Base-by-base conservation (phyloP, 2,329 filamentous ascomycete species). In the Sporothrix pallida region DNA sequence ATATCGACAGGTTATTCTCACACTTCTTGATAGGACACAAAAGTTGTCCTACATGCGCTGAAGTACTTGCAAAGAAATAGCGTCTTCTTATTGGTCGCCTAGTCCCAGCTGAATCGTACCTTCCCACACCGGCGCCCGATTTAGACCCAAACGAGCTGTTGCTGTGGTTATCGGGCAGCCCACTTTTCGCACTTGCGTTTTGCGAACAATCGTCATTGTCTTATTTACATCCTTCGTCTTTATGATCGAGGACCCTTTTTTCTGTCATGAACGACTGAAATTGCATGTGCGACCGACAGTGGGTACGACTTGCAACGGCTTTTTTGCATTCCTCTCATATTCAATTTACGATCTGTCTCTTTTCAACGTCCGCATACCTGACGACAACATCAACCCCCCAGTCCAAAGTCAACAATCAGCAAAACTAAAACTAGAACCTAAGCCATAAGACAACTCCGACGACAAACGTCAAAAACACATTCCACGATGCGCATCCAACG, bases 401-500 rank as follows among this genome's bases (percentile, higher is more conserved):
- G 9, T 5, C 17, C 15, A 46, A 23, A 46, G 42, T 48, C 62
- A 31, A 60, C 68, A 70, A 69, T 2, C 23, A 2, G 46, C n/a
- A 9, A 46, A 37, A 12, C 26, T 7, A 17, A 42, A 31, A 15
- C 54, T 6, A 70, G 12, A 42, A 2, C 13, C 42, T 37, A 37
- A 37, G 7, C 2, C 31, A 37, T 37, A 37, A 7, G 31, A 50
- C 7, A 9, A 23, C 15, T n/a, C 6, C 26, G 2, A 9, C 23
- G 10, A 17, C 20, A 9, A 9, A 48, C 48, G 12, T 10, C 23
- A 26, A 26, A 20, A 12, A 12, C 20, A 37, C 4, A 23, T 3
- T 15, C 48, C 9, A 65, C 46, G 10, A 76, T 76, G 75, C 73
- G 56, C 50, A 17, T 74, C 23, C 42, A 46, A 26, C 65, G 54